A percentile compares a stretch with the other conserved stretches of the same genome.
phyloP scores from a whole-genome alignment of 2,329 filamentous ascomycete genomes.

The Conoideocrella luteorostrata region DNA sequence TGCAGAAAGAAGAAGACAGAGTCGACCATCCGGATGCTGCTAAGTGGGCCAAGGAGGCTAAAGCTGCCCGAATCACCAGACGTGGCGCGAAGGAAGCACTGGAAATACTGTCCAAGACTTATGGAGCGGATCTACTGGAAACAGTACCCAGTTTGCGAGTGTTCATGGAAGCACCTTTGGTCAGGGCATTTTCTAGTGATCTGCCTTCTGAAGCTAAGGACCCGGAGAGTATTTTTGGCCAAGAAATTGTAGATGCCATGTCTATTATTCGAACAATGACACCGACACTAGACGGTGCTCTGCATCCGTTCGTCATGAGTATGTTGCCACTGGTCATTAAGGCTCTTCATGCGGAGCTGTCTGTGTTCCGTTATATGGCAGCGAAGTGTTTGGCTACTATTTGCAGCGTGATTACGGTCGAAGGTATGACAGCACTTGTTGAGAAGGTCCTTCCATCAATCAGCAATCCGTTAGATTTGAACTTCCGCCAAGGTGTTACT shows the following conservation, averaged over 20 bases:
- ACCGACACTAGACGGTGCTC: slow-evolving; percentile 72
- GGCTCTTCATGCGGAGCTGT: slow-evolving; percentile 79
- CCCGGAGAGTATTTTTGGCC: slow-evolving; percentile 69
- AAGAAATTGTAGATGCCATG: slow-evolving; percentile 89
- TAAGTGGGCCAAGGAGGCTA: slow-evolving; percentile 84
- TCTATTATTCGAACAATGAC: slow-evolving; percentile 87
- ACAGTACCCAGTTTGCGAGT: slow-evolving; percentile 74
- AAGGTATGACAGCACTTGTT: slow-evolving; percentile 93
- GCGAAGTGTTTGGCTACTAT: slow-evolving; percentile 96
- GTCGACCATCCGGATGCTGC: slow-evolving; percentile 87
- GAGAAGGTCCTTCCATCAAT: slow-evolving; percentile 89
- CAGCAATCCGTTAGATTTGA: slow-evolving; percentile 81
- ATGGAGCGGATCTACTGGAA: slow-evolving; percentile 71
- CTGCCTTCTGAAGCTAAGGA: slow-evolving; percentile 69
- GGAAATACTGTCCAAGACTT: slow-evolving; percentile 75
- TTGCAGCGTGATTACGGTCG: slow-evolving; percentile 91
- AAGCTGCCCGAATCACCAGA: slow-evolving; percentile 80
- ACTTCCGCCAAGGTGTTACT: slow-evolving; percentile 85
- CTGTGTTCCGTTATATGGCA: slow-evolving; percentile 91
- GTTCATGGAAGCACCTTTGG: slow-evolving; percentile 77
- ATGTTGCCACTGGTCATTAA: slow-evolving; percentile 82
- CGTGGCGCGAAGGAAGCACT: slow-evolving; percentile 91
- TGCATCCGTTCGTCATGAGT: slow-evolving; percentile 75
- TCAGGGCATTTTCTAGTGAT: slow-evolving; percentile 63
- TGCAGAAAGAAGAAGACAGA: slow-evolving; percentile 95